Percentiles rank a stretch among this genome's conserved stretches.
Evolutionary conservation across 2,329 filamentous ascomycete genomes (phyloP).

Genomic region (Akanthomyces lecanii): DNA sequence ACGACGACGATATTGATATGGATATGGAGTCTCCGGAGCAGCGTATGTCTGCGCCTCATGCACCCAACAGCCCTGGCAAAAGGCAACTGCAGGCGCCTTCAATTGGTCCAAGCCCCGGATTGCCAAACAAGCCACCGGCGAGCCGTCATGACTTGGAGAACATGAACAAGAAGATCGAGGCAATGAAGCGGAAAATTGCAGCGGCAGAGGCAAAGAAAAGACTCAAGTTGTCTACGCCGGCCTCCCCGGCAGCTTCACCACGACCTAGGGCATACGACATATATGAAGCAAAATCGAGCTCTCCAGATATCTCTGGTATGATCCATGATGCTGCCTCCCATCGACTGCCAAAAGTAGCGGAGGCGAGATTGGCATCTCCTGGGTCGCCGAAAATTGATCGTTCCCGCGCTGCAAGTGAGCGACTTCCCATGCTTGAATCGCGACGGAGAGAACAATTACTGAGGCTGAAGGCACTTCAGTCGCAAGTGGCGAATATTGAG

Average conservation of each 20-base stretch:
- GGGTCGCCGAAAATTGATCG: slow-evolving; percentile 22
- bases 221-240: slow-evolving; percentile 32
- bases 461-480: slow-evolving; percentile 43
- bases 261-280: slow-evolving; percentile 12
- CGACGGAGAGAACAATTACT: slow-evolving; percentile 37
- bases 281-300: slow-evolving; percentile 9
- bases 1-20: slow-evolving; percentile 63
- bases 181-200: slow-evolving; percentile 56
- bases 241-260: slow-evolving; percentile 29
- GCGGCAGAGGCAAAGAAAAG: slow-evolving; percentile 55
- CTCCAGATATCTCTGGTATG: background rate
- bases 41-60: slow-evolving; percentile 33
- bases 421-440: slow-evolving; percentile 35
- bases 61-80: slow-evolving; percentile 29
- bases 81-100: slow-evolving; percentile 37
- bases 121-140: slow-evolving; percentile 36
- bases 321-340: background rate
- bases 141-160: slow-evolving; percentile 40
- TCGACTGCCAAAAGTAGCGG: slow-evolving; percentile 3
- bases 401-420: slow-evolving; percentile 33
- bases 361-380: slow-evolving; percentile 19
- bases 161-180: slow-evolving; percentile 57
- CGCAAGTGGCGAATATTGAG: slow-evolving; percentile 45
- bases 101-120: slow-evolving; percentile 38
- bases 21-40: slow-evolving; percentile 56